Evolutionary conservation across 768 basidiomycete species (phyloP), one percentile per base, ranked within the genome.

Genomic region (Trametes sanguinea): DNA sequence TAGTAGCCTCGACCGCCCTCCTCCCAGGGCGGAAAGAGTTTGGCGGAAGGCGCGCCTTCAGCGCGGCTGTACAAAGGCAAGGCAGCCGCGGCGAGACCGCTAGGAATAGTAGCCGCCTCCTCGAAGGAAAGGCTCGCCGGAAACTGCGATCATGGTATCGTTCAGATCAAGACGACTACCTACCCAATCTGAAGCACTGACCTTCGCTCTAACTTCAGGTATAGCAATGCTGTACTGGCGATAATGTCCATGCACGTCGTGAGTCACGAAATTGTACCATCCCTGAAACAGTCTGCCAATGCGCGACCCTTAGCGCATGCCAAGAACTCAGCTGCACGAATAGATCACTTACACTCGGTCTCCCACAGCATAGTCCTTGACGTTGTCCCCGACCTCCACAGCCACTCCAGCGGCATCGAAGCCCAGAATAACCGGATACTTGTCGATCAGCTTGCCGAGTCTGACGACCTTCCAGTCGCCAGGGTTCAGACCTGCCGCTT

Each of bases 61-160:
- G 1, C 68, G 65, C 44, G 42, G 42, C 56, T 63, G 71, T 76
- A 81, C 9, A 81, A 67, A 0, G 74, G 77, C 2, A 75, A 37
- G 3, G 70, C 74, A 0, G 78, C 78, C 0, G 76, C 74, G 2
- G 71, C 66, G 11, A 78, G 56, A 0, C 62, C 74, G 11, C 75
- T 62, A 0, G 79, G 77, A 14, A 81, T 61, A 7, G 78, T 72
- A 0, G 78, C 69, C 0, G 76, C 80, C 37, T 77, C 64, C 5
- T 78, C 78, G 54, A 74, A 74, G 0, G 72, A 71, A 9, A 80
- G 22, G 22, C 71, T 72, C 4, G 47, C 30, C 0, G 78, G 80
- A 6, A 78, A 74, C 72, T 76, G 47, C 17, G 2, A 27, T 47
- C 4, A 13, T 5, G 1, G 22, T 7, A 48, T 11, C 29, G 42